Percentiles rank a stretch among this genome's conserved stretches.
Conservation (phyloP, 2,329 filamentous ascomycete genomes). For the Thielaviopsis ethacetica region DNA sequence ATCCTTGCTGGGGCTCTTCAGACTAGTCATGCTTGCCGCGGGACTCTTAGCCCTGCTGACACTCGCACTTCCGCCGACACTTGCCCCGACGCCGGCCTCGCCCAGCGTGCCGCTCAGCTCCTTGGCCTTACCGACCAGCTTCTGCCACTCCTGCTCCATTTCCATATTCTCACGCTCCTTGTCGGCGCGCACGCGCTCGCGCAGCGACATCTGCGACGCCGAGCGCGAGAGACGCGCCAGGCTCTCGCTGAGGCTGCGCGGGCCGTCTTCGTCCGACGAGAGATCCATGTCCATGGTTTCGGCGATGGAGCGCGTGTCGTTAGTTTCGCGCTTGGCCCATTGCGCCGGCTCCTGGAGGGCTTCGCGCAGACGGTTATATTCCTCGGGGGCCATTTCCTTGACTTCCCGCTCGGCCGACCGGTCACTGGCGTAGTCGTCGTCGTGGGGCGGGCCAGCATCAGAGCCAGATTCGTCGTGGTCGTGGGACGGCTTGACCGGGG, state of each 20-base stretch:
- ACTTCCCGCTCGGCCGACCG: slow-evolving; percentile 5
- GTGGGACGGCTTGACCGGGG: neutral
- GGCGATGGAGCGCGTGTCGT: slow-evolving; percentile 8
- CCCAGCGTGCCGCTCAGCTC: neutral
- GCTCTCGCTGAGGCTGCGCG: slow-evolving; percentile 8
- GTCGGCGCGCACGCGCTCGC: slow-evolving; percentile 8
- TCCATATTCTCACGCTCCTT: slow-evolving; percentile 13
- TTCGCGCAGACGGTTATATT: slow-evolving; percentile 12
- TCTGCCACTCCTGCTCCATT: slow-evolving; percentile 11
- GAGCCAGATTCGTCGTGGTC: neutral
- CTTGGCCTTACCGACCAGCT: slow-evolving; percentile 7
- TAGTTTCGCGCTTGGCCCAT: neutral
- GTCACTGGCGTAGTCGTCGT: slow-evolving; percentile 2
- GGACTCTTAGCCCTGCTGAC: neutral
- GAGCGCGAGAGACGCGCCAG: slow-evolving; percentile 6
- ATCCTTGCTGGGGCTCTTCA: slow-evolving; percentile 1
- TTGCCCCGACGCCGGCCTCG: too few relatives aligned
- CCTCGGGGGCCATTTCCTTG: slow-evolving; percentile 4
- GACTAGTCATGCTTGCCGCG: slow-evolving; percentile 3
- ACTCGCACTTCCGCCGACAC: neutral
- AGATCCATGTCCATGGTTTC: slow-evolving; percentile 12
- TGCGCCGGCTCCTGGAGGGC: slow-evolving; percentile 11
- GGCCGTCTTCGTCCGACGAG: slow-evolving; percentile 7
- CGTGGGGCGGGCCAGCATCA: neutral
- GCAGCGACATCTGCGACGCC: slow-evolving; percentile 1